These are phyloP conservation scores for Linum lewisii DNA, from an alignment of 345 rosid species.

Conservation along the genomic window DNA sequence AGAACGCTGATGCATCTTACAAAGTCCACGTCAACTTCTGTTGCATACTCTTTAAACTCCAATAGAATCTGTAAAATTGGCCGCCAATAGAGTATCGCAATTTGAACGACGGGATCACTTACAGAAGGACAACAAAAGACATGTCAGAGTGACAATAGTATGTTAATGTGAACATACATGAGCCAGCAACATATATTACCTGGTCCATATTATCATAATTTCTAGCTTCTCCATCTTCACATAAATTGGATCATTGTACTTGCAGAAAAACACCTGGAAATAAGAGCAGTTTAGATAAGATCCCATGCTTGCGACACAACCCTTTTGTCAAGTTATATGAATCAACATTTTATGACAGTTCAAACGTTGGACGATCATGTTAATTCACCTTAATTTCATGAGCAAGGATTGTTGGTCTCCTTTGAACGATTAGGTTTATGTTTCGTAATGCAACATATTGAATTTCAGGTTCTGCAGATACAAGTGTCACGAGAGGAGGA, in stretches of 20 bases:
- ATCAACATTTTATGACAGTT: not conserved
- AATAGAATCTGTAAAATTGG: slow-evolving; percentile 55
- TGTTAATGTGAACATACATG: not conserved
- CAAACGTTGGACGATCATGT: slow-evolving; percentile 12
- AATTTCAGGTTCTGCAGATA: slow-evolving; percentile 98
- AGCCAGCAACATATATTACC: slow-evolving; percentile 28
- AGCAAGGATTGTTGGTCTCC: slow-evolving; percentile 94
- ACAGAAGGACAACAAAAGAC: not conserved
- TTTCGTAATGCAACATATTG: slow-evolving; percentile 97
- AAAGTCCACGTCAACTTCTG: slow-evolving; percentile 97
- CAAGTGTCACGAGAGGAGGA: slow-evolving; percentile 97
- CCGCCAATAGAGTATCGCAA: slow-evolving; percentile 15
- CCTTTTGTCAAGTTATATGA: slow-evolving; percentile 4
- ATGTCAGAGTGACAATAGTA: not conserved
- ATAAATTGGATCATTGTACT: slow-evolving; percentile 98
- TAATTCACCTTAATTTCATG: slow-evolving; percentile 90
- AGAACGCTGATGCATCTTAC: slow-evolving; percentile 97
- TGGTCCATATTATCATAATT: slow-evolving; percentile 98
- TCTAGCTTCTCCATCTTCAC: slow-evolving; percentile 99
- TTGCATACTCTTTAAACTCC: slow-evolving; percentile 98
- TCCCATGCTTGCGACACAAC: slow-evolving; percentile 5
- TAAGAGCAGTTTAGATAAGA: slow-evolving; percentile 15
- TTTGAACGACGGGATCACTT: not conserved
- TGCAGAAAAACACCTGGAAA: slow-evolving; percentile 94
- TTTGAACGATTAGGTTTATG: slow-evolving; percentile 92